Conservation (phyloP, 2,329 filamentous ascomycete genomes). For the Arthrobotrys musiformis region DNA sequence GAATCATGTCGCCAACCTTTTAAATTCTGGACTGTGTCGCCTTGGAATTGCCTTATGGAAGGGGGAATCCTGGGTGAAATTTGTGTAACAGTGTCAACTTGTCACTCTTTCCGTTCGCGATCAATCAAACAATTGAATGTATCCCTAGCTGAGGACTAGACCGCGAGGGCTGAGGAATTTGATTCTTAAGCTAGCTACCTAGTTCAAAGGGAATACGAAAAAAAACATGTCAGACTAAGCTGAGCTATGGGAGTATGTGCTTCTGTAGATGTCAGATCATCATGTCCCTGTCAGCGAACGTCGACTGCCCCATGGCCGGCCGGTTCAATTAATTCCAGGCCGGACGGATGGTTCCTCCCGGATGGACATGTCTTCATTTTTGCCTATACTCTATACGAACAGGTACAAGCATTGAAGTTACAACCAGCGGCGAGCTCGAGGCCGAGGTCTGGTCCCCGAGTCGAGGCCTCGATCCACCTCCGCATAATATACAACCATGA, state of each 20-base stretch:
- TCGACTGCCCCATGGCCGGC: too few species aligned
- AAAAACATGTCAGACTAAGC: neutral
- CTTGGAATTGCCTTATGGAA: too few species aligned
- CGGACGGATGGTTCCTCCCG: neutral
- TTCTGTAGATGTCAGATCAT: neutral
- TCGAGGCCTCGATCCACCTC: too few species aligned
- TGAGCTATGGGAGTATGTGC: too few species aligned
- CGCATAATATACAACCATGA: too few species aligned
- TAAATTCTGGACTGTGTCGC: slow-evolving; percentile 5
- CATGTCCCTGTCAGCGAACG: neutral
- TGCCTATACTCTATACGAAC: slow-evolving; percentile 8
- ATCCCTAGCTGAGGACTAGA: neutral
- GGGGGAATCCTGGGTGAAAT: neutral
- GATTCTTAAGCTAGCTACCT: too few species aligned
- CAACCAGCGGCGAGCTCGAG: too few species aligned
- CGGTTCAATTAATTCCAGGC: neutral
- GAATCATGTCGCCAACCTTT: neutral
- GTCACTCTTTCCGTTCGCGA: neutral
- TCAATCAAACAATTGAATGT: too few species aligned
- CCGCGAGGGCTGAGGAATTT: too few species aligned
- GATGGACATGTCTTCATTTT: neutral
- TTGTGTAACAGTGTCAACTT: neutral
- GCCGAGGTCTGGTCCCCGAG: too few species aligned
- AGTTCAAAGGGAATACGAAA: too few species aligned
- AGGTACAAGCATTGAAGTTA: neutral